A percentile compares a stretch with the other conserved stretches of the same genome.
phyloP scores from a whole-genome alignment of 139 green algal species.

The Nannochloris sp. region DNA sequence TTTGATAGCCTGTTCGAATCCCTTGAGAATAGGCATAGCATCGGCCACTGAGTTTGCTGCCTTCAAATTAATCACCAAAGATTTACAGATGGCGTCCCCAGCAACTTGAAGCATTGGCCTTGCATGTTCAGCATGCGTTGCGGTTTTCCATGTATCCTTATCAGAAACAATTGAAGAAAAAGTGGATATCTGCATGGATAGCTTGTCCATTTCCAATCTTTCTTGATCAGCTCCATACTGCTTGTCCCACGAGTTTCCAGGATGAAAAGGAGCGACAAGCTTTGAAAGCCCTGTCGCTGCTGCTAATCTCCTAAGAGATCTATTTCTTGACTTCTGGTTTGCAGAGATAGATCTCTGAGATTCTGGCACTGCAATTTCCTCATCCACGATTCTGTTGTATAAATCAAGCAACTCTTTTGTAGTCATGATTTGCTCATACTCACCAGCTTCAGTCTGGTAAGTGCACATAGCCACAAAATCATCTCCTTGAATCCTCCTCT shows the following conservation, averaged over 20 bases:
- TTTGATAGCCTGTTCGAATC: slow-evolving; percentile 36
- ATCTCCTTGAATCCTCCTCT: slow-evolving; percentile 54
- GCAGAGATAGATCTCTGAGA: neutral
- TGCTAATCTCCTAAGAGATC: slow-evolving; percentile 34
- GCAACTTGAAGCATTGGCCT: slow-evolving; percentile 75
- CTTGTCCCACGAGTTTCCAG: slow-evolving; percentile 39
- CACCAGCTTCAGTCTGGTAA: slow-evolving; percentile 22
- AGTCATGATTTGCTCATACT: slow-evolving; percentile 59
- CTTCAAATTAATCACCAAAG: slow-evolving; percentile 34
- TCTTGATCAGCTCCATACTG: slow-evolving; percentile 49
- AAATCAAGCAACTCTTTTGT: slow-evolving; percentile 40
- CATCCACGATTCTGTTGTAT: neutral
- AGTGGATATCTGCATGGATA: slow-evolving; percentile 27
- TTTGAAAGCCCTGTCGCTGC: slow-evolving; percentile 52
- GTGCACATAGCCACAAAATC: slow-evolving; percentile 78
- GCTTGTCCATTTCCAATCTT: slow-evolving; percentile 7
- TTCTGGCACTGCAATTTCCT: slow-evolving; percentile 11
- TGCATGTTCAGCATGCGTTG: slow-evolving; percentile 64
- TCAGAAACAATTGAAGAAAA: slow-evolving; percentile 5
- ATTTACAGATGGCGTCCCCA: slow-evolving; percentile 37
- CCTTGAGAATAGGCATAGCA: slow-evolving; percentile 25
- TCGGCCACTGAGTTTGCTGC: slow-evolving; percentile 21
- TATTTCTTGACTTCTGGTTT: slow-evolving; percentile 1
- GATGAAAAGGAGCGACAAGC: slow-evolving; percentile 38
- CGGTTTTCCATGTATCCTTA: slow-evolving; percentile 56